Percentiles rank a stretch among this genome's conserved stretches.
phyloP scores from a whole-genome alignment of 768 basidiomycete genomes.

The Auricularia heimuer region DNA sequence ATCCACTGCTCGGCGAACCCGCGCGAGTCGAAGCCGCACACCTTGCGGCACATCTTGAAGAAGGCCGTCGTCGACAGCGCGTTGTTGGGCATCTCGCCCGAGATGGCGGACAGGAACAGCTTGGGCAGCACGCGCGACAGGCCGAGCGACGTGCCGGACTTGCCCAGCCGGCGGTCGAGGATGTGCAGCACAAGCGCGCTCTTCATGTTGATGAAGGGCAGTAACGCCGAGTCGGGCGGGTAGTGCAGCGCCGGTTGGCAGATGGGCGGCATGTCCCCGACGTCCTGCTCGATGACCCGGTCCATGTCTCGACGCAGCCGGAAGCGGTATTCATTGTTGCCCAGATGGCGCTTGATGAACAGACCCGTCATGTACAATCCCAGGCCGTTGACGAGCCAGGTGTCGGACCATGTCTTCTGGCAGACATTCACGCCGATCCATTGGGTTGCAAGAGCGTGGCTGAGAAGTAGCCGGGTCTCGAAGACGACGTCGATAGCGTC shows the following conservation, averaged over 20 bases:
- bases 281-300: conserved; percentile 78
- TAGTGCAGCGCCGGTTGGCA: conserved; percentile 81
- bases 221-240: conserved; percentile 67
- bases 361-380: conserved; percentile 84
- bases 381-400: conserved; percentile 94
- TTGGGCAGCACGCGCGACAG: conserved; percentile 92
- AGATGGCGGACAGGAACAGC: conserved; percentile 86
- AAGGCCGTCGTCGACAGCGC: conserved; percentile 84
- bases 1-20: conserved; percentile 99
- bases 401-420: conserved; percentile 85
- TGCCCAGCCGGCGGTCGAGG: conserved; percentile 84
- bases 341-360: conserved; percentile 77
- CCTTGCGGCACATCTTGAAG: conserved; percentile 84
- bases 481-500: conserved; percentile 89
- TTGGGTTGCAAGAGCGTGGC: conserved; percentile 86
- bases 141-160: conserved; percentile 90
- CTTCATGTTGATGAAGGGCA: conserved; percentile 91
- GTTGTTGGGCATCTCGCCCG: conserved; percentile 80
- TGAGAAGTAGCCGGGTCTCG: conserved; percentile 77
- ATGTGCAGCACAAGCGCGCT: conserved; percentile 94
- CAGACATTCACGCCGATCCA: conserved; percentile 97
- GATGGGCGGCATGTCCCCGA: conserved; percentile 83
- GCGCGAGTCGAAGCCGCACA: conserved; percentile 81
- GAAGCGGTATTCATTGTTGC: conserved; percentile 96
- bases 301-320: conserved; percentile 94